Evolutionary conservation across 106 monocot species (phyloP), one percentile per base, ranked within the genome.

Genomic region (Allium fistulosum): DNA sequence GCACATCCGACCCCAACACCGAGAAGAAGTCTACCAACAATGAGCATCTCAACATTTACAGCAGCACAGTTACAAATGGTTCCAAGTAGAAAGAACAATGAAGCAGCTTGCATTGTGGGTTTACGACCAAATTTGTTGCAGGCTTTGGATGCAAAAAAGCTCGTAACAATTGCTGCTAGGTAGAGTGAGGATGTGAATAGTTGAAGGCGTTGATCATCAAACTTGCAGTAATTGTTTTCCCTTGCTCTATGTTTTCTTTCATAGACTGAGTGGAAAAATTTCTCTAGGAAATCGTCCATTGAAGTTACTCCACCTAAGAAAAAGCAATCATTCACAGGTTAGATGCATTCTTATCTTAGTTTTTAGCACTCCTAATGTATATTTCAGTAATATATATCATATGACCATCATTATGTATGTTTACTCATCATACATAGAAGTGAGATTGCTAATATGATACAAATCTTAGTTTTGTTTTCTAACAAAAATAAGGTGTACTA

Each of bases 161-260:
- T 79, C 13, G 88, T 48, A 7, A 79, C 59, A 8, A 88, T 66
- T 0, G 80, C 88, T 4, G 88, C 81, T 6, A 88, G 73, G 71
- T 88, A 88, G 16, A 88, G 78, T 7, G 88, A 88, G 4, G 88
- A 88, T 9, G 88, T 88, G 78, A 88, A 88, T 52, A 81, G 80
- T 62, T 79, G 79, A 4, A 88, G 79, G 17, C 52, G 37, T 26
- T 88, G 88, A 76, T 77, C 71, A 52, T 82, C 82, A 15, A 61
- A 82, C 66, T 74, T 74, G 78, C 82, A 82, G 46, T 77, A 82
- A 66, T 66, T 64, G 60, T 78, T 17, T 55, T 74, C 76, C 46
- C 74, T 52, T 3, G 9, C 70, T 10, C 8, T 48, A 27, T 70
- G 56, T 37, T 78, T 82, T 67, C 45, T 78, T 12, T 26, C 49